phyloP scores from a whole-genome alignment of 2,329 filamentous ascomycete species.

The Hypoxylon sp. region DNA sequence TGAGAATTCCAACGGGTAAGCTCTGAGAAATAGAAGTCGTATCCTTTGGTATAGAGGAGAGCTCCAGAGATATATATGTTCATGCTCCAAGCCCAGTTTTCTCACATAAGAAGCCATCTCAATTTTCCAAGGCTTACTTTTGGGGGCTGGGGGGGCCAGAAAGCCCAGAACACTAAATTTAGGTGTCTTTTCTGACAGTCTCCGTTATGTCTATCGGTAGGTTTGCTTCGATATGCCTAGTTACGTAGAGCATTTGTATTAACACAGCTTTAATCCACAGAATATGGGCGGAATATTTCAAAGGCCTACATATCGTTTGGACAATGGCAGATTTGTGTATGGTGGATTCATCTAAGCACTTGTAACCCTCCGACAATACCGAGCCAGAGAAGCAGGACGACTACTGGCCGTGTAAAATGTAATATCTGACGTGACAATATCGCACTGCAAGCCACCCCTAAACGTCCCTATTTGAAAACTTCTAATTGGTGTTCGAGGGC shows the following conservation, averaged over 20 bases:
- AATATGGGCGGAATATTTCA: not conserved
- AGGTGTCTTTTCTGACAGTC: not conserved
- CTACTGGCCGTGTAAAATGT: not conserved
- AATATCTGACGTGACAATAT: not conserved
- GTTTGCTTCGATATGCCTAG: not conserved
- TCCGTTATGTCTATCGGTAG: too few relatives aligned
- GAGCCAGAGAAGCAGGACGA: not conserved
- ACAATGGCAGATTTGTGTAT: not conserved
- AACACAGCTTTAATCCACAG: not conserved
- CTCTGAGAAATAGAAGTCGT: not conserved
- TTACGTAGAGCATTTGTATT: not conserved
- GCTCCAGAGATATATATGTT: not conserved
- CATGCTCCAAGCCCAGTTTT: not conserved
- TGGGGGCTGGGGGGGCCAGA: not conserved
- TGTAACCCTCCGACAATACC: not conserved
- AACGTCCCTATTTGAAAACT: not conserved
- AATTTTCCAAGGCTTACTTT: not conserved
- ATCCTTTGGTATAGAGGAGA: not conserved
- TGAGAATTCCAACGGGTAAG: not conserved
- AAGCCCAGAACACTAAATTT: not conserved
- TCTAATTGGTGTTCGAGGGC: not conserved
- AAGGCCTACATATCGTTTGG: not conserved
- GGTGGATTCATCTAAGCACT: not conserved
- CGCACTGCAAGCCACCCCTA: not conserved
- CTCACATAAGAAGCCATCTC: not conserved